These are phyloP conservation scores for Aspergillus transmontanensis DNA, from an alignment of 2,329 filamentous ascomycete genomes.

Conservation along the genomic window DNA sequence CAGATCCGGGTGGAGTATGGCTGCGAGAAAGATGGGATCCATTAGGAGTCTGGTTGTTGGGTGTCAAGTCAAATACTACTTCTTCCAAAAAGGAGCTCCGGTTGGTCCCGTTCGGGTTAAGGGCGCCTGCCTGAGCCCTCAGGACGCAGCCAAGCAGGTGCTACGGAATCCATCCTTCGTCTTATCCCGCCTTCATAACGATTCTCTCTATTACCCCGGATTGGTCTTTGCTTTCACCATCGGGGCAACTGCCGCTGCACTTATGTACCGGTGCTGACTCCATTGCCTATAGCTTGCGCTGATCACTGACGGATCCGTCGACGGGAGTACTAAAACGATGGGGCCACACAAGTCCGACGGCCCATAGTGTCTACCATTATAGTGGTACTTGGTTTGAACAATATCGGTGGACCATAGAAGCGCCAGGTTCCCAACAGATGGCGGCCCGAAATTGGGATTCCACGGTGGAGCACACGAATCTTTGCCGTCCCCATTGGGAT, in stretches of 20 bases:
- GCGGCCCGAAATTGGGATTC: constrained; percentile 20
- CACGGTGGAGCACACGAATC: constrained; percentile 24
- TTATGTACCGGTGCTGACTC: background rate
- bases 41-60: background rate
- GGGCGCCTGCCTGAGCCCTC: constrained; percentile 7
- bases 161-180: background rate
- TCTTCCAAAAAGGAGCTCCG: background rate
- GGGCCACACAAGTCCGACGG: background rate
- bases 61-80: background rate
- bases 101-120: constrained; percentile 6
- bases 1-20: constrained; percentile 7
- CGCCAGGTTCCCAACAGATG: constrained; percentile 7
- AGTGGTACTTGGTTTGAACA: background rate
- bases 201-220: background rate
- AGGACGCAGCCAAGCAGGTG: background rate
- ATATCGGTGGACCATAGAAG: background rate
- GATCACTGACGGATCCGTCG: background rate
- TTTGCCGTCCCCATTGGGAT: constrained; percentile 15
- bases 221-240: background rate
- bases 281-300: background rate
- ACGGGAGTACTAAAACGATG: background rate
- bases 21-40: constrained; percentile 3
- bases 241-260: background rate
- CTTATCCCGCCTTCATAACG: background rate
- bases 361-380: constrained; percentile 2